A percentile compares a stretch with the other conserved stretches of the same genome.
These are phyloP conservation scores for Gossypium schwendimanii DNA, from an alignment of 441 rosid genomes.

Conservation along the genomic window DNA sequence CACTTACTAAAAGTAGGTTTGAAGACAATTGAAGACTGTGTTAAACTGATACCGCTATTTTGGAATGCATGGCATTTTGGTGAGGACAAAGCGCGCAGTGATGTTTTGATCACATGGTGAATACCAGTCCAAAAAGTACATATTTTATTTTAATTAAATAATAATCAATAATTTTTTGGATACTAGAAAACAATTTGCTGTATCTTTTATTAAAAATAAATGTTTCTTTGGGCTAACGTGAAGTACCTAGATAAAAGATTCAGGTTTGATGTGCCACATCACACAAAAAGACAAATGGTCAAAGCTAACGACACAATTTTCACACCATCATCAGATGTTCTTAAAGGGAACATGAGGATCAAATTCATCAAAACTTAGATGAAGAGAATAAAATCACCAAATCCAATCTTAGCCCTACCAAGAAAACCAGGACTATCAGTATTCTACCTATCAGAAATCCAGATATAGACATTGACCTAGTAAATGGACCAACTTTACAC, in stretches of 20 bases:
- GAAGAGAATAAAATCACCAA: neutral
- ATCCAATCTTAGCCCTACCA: neutral
- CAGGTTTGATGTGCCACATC: neutral
- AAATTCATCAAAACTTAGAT: neutral
- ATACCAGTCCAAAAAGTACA: neutral
- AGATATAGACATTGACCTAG: conserved; percentile 13
- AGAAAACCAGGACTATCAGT: neutral
- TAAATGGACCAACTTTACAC: neutral
- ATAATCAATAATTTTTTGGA: neutral
- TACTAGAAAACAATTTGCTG: neutral
- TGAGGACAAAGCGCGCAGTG: neutral
- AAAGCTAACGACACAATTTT: neutral
- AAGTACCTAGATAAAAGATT: neutral
- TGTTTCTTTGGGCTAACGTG: neutral
- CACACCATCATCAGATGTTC: neutral
- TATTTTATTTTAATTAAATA: neutral
- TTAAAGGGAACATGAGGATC: neutral
- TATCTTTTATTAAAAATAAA: neutral
- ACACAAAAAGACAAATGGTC: neutral
- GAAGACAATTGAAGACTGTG: neutral
- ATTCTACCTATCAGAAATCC: conserved; percentile 5
- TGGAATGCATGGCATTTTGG: neutral
- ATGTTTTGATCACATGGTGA: neutral
- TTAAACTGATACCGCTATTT: neutral
- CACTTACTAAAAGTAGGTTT: neutral